Evolutionary conservation across 2,329 filamentous ascomycete species (phyloP).

Genomic region (Fusarium scirpi): DNA sequence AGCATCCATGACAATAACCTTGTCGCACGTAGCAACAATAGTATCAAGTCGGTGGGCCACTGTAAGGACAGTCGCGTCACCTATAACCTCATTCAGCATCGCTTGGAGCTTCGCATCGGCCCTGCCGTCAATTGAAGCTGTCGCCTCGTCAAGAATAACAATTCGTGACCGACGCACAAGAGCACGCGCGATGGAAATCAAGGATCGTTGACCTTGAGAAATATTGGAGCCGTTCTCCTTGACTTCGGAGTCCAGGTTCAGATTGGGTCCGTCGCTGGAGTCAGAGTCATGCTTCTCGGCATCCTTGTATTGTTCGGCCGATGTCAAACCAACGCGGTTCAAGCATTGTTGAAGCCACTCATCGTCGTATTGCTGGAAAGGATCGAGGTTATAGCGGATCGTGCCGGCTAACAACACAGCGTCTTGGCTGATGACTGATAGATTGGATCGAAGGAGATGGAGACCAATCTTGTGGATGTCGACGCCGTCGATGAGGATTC

Average conservation of each 20-base stretch:
- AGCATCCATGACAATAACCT: constrained; percentile 36
- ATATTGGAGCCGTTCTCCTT: constrained; percentile 33
- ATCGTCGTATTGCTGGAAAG: constrained; percentile 29
- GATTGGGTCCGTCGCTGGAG: not conserved
- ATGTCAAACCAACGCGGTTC: constrained; percentile 3
- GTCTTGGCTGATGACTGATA: constrained; percentile 35
- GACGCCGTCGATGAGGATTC: constrained; percentile 22
- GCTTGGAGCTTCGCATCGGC: constrained; percentile 24
- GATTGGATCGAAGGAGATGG: constrained; percentile 17
- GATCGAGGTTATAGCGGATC: constrained; percentile 30
- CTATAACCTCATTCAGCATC: constrained; percentile 27
- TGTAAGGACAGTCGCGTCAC: constrained; percentile 34
- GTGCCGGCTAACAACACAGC: constrained; percentile 25
- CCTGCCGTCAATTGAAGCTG: constrained; percentile 23
- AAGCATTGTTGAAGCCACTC: constrained; percentile 24
- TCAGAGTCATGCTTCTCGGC: not conserved
- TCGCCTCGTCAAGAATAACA: constrained; percentile 30
- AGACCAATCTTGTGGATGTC: constrained; percentile 29
- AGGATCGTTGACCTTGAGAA: constrained; percentile 19
- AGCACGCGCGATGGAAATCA: constrained; percentile 29
- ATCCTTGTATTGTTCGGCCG: not conserved
- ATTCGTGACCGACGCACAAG: constrained; percentile 15
- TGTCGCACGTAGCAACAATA: constrained; percentile 37
- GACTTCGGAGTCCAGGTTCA: constrained; percentile 22
- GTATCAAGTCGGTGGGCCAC: constrained; percentile 40